phyloP scores from a whole-genome alignment of 2,329 filamentous ascomycete species.

The Microdochium nivale region DNA sequence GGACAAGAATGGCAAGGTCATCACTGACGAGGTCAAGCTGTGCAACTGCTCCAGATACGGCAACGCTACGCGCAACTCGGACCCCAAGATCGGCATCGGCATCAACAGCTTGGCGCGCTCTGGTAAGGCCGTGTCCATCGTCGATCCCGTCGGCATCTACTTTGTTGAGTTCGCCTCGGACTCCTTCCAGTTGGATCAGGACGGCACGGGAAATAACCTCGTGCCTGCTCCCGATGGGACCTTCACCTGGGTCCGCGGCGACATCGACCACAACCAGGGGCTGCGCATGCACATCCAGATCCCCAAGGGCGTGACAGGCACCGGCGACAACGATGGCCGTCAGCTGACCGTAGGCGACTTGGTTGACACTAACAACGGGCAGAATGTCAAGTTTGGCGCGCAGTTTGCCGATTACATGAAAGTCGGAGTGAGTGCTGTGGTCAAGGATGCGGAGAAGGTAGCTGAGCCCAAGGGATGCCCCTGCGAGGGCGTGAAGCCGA shows the following conservation, averaged over 20 bases:
- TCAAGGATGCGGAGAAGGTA: neutral
- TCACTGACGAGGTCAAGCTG: neutral
- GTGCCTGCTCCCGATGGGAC: neutral
- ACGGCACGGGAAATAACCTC: slow-evolving; percentile 1
- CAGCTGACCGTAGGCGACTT: neutral
- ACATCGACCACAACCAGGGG: neutral
- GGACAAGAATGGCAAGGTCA: neutral
- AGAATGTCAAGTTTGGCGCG: neutral
- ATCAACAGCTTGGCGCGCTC: neutral
- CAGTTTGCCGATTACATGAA: slow-evolving; percentile 2
- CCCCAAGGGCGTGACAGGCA: neutral
- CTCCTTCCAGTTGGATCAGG: slow-evolving; percentile 1
- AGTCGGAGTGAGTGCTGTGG: neutral
- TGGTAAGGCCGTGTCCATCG: neutral
- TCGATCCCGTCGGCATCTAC: neutral
- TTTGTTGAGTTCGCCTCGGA: neutral
- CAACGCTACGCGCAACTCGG: neutral
- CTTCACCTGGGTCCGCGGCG: slow-evolving; percentile 1
- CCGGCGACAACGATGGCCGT: neutral
- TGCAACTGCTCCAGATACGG: neutral
- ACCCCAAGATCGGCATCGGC: neutral
- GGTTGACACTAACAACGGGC: neutral
- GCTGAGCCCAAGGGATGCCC: neutral
- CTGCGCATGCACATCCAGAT: neutral
- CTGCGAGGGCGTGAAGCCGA: too few species aligned